A percentile compares a stretch with the other conserved stretches of the same genome.
Evolutionary conservation across 306 rosid species (phyloP).

Genomic region (Begonia fuchsioides): DNA sequence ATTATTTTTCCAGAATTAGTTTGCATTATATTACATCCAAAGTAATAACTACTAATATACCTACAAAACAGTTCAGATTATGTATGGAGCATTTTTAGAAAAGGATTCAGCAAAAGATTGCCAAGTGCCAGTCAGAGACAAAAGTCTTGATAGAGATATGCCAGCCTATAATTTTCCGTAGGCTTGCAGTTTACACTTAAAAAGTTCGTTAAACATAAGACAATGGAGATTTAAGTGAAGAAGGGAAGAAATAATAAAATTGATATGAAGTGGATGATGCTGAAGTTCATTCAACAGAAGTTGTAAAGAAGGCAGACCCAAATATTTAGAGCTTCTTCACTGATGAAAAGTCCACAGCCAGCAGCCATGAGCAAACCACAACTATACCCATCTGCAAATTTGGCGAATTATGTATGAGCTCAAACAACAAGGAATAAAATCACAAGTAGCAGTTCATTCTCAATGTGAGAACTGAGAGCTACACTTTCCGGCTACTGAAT

Average conservation of each 20-base stretch:
- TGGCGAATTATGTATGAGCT: background rate
- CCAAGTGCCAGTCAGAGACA: conserved; percentile 53
- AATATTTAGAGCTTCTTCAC: conserved; percentile 59
- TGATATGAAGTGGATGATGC: background rate
- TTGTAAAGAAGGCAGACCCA: conserved; percentile 52
- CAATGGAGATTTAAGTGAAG: conserved; percentile 1
- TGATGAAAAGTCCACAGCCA: too few species aligned
- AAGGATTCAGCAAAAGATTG: conserved; percentile 42
- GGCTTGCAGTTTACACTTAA: conserved; percentile 2
- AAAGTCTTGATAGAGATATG: too few species aligned
- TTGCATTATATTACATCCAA: too few species aligned
- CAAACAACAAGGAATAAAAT: background rate
- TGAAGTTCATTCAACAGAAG: conserved; percentile 30
- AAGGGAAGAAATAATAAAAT: conserved; percentile 3
- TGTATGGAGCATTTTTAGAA: conserved; percentile 35
- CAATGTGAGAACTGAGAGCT: too few species aligned
- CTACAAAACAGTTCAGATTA: conserved; percentile 38
- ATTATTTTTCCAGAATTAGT: too few species aligned
- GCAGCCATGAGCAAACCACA: conserved; percentile 72
- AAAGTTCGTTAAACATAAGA: background rate
- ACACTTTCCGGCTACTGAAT: too few species aligned
- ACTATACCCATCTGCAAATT: conserved; percentile 56
- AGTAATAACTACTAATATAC: conserved; percentile 70
- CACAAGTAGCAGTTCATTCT: too few species aligned
- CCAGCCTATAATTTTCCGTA: conserved; percentile 35